These are phyloP conservation scores for Paracamarosporium sp. DNA, from an alignment of 2,329 filamentous ascomycete genomes.

Conservation along the genomic window DNA sequence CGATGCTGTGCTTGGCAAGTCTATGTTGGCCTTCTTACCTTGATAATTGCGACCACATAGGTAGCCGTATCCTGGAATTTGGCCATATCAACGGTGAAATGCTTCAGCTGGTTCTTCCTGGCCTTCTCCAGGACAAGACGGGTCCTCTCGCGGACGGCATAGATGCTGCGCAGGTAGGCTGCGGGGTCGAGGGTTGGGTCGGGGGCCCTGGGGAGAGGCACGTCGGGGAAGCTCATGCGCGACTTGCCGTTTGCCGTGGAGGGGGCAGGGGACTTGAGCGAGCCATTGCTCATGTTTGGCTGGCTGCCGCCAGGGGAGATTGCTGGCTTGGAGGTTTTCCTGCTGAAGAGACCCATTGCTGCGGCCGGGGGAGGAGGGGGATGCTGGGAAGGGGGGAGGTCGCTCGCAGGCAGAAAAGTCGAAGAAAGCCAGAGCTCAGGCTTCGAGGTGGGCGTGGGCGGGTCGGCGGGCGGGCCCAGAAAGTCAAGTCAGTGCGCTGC, in stretches of 20 bases:
- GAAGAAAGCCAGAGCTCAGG: slow-evolving; percentile 6
- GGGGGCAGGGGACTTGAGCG: slow-evolving; percentile 58
- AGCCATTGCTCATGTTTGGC: slow-evolving; percentile 55
- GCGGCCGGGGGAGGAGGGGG: slow-evolving; percentile 10
- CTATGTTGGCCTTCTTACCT: slow-evolving; percentile 63
- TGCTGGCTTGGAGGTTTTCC: slow-evolving; percentile 54
- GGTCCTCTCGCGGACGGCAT: slow-evolving; percentile 82
- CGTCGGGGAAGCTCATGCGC: slow-evolving; percentile 67
- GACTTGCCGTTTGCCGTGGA: slow-evolving; percentile 46
- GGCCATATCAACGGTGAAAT: slow-evolving; percentile 87
- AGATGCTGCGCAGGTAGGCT: slow-evolving; percentile 88
- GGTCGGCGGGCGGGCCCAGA: slow-evolving; percentile 1
- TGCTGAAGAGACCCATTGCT: slow-evolving; percentile 61
- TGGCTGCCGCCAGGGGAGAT: slow-evolving; percentile 42
- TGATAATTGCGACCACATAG: slow-evolving; percentile 93
- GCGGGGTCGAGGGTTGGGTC: slow-evolving; percentile 88
- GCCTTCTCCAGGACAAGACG: slow-evolving; percentile 78
- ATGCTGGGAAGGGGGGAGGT: slow-evolving; percentile 2
- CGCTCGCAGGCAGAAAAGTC: slow-evolving; percentile 9
- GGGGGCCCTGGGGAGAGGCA: slow-evolving; percentile 82
- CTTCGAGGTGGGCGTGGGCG: slow-evolving; percentile 2
- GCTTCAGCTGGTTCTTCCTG: slow-evolving; percentile 75
- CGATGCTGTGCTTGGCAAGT: background rate
- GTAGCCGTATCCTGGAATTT: slow-evolving; percentile 84
- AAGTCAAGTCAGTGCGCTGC: slow-evolving; percentile 2